Base-by-base conservation (phyloP, 331 rosid genomes). In the Erythrophleum ivorense region DNA sequence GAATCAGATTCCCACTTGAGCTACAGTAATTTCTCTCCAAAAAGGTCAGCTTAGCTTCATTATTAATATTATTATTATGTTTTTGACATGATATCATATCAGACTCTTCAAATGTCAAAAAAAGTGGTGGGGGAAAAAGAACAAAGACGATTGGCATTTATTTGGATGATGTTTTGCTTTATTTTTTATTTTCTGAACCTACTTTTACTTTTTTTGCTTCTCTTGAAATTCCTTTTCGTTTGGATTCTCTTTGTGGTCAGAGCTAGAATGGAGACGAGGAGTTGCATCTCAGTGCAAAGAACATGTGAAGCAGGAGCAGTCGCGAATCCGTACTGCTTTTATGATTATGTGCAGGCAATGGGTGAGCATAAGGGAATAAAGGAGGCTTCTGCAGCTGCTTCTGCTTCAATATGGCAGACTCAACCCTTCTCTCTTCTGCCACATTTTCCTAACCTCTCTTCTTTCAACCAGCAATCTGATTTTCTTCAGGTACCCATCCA, bases 401-500 rank as follows among this genome's bases (percentile, higher is more conserved):
- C 58, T 74, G 65, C 78, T 83, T 80, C 91, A 72, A 54, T 52
- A 53, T 81, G 73, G 81, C 86, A 84, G 78, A 49, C 46, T 19
- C 87, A 83, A 71, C 66, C 85, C 73, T 85, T 73, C 62, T 64
- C 71, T 74, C 85, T 77, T 80, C 80, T 67, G 31, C 88, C 77
- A 62, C 45, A 78, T 86, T 84, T 84, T 83, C 71, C 58, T 80
- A 83, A 82, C 80, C 84, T 87, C 81, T 85, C 69, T 76, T 76
- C 91, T 68, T 71, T 88, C 88, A 81, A 81, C 77, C 89, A 77
- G 60, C 87, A 85, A 75, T 85, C 94, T 80, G 75, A 85, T 74
- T 88, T 88, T 83, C 86, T 84, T 43, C 88, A 92, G 98, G 98
- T 94, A 82, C 31, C 34, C 34, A n/a, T n/a, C n/a, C n/a, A 33